Evolutionary conservation across 805 yeast species (phyloP), one percentile per base, ranked within the genome.

Genomic region (Lipomyces anomalus): DNA sequence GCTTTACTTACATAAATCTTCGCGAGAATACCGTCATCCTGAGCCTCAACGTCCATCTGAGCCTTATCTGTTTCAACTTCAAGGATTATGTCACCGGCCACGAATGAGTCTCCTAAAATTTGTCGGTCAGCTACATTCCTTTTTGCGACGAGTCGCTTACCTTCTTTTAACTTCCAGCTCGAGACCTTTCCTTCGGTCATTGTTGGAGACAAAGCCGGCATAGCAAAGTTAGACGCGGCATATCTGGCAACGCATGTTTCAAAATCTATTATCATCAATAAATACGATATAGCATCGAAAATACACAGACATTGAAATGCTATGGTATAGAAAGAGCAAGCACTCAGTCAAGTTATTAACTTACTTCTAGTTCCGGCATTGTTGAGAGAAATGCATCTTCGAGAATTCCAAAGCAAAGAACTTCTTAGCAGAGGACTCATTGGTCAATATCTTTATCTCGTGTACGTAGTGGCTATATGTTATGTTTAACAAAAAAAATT

Each of bases 161-260:
- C 86, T 40, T 75, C 82, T 64, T 88, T 80, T 59, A 80, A 72
- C 63, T 86, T 84, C 98, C 98, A 90, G 44, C 79, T 73, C 9
- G 87, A 85, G 53, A 90, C 76, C 4, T 95, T 96, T 34, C 98
- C 98, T 62, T 81, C 85, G 24, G 88, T 87, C 98, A 90, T 90
- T 4, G 98, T 90, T 35, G 98, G 98, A 4, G 97, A 89, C 96
- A 90, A 86, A 22, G 98, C 97, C 3, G 98, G 98, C 97, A 90
- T 90, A 43, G 73, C 80, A 68, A 86, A 87, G 47, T 61, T 61
- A 26, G 54, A 32, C 23, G 69, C 69, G 3, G 60, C 64, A 38
- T 45, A 17, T n/a, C n/a, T n/a, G n/a, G n/a, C n/a, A n/a, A n/a
- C n/a, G n/a, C 79, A 79, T 1, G 76, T 70, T 0, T 74, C 66